Percentiles rank a stretch among this genome's conserved stretches.
These are phyloP conservation scores for Verruconis gallopava DNA, from an alignment of 2,329 filamentous ascomycete species.

Conservation along the genomic window DNA sequence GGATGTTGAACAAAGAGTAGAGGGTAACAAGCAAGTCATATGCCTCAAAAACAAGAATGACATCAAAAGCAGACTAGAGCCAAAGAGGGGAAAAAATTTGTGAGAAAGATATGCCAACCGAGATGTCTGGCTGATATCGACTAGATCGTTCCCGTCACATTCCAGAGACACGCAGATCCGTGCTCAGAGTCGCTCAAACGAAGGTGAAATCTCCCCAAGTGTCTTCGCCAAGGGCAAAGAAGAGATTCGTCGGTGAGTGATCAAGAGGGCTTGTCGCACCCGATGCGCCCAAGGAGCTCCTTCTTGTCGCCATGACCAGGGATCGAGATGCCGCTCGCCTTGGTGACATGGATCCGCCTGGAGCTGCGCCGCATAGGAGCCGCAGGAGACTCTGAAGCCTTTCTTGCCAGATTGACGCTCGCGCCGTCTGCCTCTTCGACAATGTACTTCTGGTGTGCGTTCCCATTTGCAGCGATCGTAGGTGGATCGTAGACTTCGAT, in stretches of 20 bases:
- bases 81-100: too few species aligned
- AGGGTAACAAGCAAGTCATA: too few species aligned
- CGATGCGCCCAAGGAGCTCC: slow-evolving; percentile 68
- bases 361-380: slow-evolving; percentile 16
- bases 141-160: too few species aligned
- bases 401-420: slow-evolving; percentile 40
- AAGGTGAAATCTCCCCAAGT: too few species aligned
- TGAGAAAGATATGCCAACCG: too few species aligned
- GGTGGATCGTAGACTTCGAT: slow-evolving; percentile 17
- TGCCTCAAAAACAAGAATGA: too few species aligned
- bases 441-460: slow-evolving; percentile 26
- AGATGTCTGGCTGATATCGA: too few species aligned
- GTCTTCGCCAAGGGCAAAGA: too few species aligned
- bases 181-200: too few species aligned
- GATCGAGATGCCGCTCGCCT: slow-evolving; percentile 44
- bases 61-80: too few species aligned
- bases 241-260: background rate
- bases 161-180: too few species aligned
- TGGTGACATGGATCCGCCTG: slow-evolving; percentile 23
- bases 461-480: background rate
- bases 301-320: slow-evolving; percentile 63
- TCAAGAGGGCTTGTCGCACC: slow-evolving; percentile 55
- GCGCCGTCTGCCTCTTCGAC: slow-evolving; percentile 64
- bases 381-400: slow-evolving; percentile 1
- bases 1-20: too few species aligned